Percentiles rank a stretch among this genome's conserved stretches.
phyloP scores from a whole-genome alignment of 1,139 yeast species.

The Kurtzmaniella quercitrusa region DNA sequence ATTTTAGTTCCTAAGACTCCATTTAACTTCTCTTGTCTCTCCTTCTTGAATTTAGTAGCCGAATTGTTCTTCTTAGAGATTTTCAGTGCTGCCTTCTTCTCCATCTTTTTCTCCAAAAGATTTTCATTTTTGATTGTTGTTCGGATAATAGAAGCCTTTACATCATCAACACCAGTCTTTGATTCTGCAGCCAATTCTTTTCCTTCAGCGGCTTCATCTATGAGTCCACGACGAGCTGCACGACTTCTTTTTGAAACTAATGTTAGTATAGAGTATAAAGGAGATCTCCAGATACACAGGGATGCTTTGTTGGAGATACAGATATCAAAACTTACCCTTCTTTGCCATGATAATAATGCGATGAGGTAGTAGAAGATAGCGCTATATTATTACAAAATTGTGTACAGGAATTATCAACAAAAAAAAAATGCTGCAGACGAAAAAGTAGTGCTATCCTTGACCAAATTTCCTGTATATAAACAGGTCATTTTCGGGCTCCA shows the following conservation, averaged over 20 bases:
- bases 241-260: slow-evolving; percentile 64
- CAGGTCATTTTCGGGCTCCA: too few species aligned
- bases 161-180: slow-evolving; percentile 54
- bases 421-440: too few species aligned
- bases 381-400: background rate
- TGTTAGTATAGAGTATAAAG: slow-evolving; percentile 14
- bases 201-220: slow-evolving; percentile 31
- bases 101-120: slow-evolving; percentile 53
- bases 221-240: slow-evolving; percentile 69
- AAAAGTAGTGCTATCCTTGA: too few species aligned
- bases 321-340: slow-evolving; percentile 22
- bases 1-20: slow-evolving; percentile 61
- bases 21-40: slow-evolving; percentile 48
- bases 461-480: background rate
- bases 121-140: slow-evolving; percentile 67
- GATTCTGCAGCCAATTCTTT: slow-evolving; percentile 50
- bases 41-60: slow-evolving; percentile 36
- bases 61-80: slow-evolving; percentile 31
- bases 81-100: slow-evolving; percentile 20
- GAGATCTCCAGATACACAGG: background rate
- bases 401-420: slow-evolving; percentile 1
- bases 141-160: slow-evolving; percentile 61
- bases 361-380: background rate
- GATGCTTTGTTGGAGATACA: background rate
- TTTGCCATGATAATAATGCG: slow-evolving; percentile 20